Percentiles rank a stretch among this genome's conserved stretches.
phyloP scores from a whole-genome alignment of 495 filamentous ascomycete genomes.

The Tuber melanosporum region DNA sequence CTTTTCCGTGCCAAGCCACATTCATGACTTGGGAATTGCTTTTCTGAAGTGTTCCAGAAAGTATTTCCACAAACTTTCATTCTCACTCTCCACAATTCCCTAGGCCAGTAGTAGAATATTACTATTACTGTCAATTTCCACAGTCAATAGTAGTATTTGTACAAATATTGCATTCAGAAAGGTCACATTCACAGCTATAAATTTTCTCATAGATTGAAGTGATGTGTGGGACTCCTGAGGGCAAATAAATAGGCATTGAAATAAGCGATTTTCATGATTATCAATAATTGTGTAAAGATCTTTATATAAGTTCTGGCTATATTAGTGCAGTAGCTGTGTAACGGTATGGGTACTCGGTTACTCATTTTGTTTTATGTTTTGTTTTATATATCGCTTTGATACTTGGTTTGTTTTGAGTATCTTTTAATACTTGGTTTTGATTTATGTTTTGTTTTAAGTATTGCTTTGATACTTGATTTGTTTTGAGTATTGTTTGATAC shows the following conservation, averaged over 20 bases:
- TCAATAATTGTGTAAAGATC: neutral
- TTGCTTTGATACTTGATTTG: too few species aligned
- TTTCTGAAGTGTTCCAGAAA: neutral
- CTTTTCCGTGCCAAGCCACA: too few species aligned
- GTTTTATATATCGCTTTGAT: too few species aligned
- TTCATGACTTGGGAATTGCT: too few species aligned
- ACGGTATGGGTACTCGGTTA: too few species aligned
- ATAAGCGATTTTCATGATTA: neutral
- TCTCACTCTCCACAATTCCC: conserved; percentile 23
- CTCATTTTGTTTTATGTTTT: too few species aligned
- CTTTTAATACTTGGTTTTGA: too few species aligned
- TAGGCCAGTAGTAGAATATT: conserved; percentile 14
- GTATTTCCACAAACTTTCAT: conserved; percentile 12
- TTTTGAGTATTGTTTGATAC: too few species aligned
- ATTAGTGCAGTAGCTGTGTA: conserved; percentile 11
- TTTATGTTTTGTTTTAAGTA: too few species aligned
- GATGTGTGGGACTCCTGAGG: neutral
- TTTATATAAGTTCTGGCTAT: neutral
- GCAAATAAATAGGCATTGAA: neutral
- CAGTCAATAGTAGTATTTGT: conserved; percentile 13
- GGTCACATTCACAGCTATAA: neutral
- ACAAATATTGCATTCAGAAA: conserved; percentile 22
- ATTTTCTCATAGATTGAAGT: neutral
- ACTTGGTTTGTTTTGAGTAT: too few species aligned
- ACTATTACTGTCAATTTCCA: conserved; percentile 20